Evolutionary conservation across 2,329 filamentous ascomycete genomes (phyloP).

Genomic region (Xylariaceae sp.): DNA sequence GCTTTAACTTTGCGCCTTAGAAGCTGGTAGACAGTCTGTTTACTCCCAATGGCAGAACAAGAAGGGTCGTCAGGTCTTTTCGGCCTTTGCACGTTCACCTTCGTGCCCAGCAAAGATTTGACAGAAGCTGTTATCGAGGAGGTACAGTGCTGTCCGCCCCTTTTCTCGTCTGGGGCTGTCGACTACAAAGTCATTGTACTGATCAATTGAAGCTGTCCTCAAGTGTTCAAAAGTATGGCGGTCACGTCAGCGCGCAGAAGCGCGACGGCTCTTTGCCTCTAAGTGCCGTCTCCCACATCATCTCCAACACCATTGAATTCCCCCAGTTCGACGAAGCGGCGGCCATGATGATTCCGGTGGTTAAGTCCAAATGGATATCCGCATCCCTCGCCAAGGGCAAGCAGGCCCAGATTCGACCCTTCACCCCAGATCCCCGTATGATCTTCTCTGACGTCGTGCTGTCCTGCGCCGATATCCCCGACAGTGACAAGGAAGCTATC

Average conservation of each 20-base stretch:
- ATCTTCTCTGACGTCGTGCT: constrained; percentile 88
- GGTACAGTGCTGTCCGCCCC: constrained; percentile 28
- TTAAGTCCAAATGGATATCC: constrained; percentile 81
- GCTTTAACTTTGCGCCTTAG: constrained; percentile 2
- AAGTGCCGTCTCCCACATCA: constrained; percentile 58
- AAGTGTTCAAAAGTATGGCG: constrained; percentile 57
- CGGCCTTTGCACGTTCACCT: constrained; percentile 37
- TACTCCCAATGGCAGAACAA: constrained; percentile 37
- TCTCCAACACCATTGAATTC: constrained; percentile 84
- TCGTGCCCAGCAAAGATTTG: constrained; percentile 37
- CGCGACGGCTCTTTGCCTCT: constrained; percentile 57
- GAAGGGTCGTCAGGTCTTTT: constrained; percentile 35
- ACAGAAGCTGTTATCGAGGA: constrained; percentile 31
- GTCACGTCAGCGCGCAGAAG: constrained; percentile 52
- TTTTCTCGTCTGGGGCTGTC: not conserved
- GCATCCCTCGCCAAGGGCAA: constrained; percentile 72
- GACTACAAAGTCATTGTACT: constrained; percentile 3
- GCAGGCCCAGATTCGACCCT: constrained; percentile 78
- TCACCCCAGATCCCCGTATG: constrained; percentile 87
- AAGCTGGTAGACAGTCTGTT: constrained; percentile 6
- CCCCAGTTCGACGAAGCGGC: constrained; percentile 79
- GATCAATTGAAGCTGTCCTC: constrained; percentile 47
- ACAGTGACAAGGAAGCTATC: constrained; percentile 89
- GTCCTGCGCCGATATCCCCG: constrained; percentile 82
- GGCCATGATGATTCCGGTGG: constrained; percentile 80